Conservation (phyloP, 345 rosid genomes). For the Eucalyptus tenuipes region DNA sequence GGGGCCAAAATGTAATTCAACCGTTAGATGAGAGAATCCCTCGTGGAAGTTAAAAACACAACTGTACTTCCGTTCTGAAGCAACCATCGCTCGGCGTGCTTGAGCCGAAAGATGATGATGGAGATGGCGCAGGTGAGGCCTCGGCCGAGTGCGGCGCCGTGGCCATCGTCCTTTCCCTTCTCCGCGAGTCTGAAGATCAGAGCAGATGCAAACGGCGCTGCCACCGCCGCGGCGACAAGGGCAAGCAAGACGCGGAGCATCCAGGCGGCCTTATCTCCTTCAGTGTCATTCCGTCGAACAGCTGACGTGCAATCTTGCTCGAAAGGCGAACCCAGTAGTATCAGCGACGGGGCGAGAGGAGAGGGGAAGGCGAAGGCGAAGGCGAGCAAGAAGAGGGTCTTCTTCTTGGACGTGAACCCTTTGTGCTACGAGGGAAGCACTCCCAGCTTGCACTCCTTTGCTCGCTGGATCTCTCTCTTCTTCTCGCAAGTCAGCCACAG, state of each 20-base stretch:
- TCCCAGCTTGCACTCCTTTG: conserved; percentile 61
- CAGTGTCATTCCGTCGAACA: conserved; percentile 39
- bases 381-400: conserved; percentile 51
- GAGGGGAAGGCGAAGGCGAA: neutral
- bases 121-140: neutral
- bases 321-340: conserved; percentile 1
- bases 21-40: neutral
- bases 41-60: neutral
- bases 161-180: neutral
- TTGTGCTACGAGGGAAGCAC: conserved; percentile 73
- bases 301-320: neutral
- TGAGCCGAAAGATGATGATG: neutral
- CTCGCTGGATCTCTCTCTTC: conserved; percentile 79
- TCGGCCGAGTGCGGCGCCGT: neutral
- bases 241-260: neutral
- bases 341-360: neutral
- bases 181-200: neutral
- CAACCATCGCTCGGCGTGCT: neutral
- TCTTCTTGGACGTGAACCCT: conserved; percentile 85
- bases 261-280: neutral
- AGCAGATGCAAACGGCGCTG: neutral
- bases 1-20: neutral
- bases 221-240: neutral
- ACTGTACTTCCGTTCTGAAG: neutral
- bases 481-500: conserved; percentile 64